phyloP scores from a whole-genome alignment of 305 asterid species.

The Fraxinus xanthoxyloides region DNA sequence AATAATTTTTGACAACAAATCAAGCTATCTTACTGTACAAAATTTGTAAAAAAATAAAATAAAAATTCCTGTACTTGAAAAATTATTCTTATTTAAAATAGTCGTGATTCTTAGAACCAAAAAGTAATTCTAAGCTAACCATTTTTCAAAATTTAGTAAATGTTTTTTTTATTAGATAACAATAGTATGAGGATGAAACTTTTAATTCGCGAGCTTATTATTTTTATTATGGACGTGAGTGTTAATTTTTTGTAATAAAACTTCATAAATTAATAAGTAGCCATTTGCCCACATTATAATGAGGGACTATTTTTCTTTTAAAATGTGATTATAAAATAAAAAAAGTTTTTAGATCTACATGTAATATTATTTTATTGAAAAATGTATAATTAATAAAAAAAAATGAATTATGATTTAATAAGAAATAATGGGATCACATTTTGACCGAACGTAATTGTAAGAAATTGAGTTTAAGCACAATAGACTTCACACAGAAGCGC shows the following conservation, averaged over 20 bases:
- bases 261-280: background rate
- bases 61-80: background rate
- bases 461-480: background rate
- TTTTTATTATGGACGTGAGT: background rate
- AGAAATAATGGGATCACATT: background rate
- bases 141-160: no score
- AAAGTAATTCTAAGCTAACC: background rate
- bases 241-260: background rate
- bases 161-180: background rate
- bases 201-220: background rate
- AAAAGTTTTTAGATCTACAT: no score
- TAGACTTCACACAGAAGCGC: background rate
- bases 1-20: background rate
- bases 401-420: no score
- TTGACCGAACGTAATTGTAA: background rate
- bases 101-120: background rate
- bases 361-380: no score
- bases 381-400: no score
- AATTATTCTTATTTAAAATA: background rate
- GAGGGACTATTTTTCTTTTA: no score
- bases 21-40: background rate
- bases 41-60: no score
- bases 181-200: background rate
- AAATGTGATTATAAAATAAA: no score
- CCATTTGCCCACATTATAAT: background rate